Base-by-base conservation (phyloP, 2,329 filamentous ascomycete species). In the Ophiostoma ulmi region DNA sequence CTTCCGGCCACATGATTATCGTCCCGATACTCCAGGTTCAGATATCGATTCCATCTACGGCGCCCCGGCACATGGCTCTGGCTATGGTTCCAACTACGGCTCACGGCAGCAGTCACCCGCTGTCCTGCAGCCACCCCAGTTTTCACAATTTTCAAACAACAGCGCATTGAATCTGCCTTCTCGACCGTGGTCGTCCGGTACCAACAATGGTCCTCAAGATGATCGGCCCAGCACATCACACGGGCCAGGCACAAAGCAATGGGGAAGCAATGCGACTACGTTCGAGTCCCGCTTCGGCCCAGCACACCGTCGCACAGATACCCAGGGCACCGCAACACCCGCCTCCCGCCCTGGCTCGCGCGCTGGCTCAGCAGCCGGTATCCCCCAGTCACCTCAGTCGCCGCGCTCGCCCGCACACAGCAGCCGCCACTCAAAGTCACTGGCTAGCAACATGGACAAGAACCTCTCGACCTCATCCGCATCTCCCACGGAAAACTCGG, bases 131-230 rank as follows among this genome's bases (percentile, higher is more conserved):
- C 70, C 82, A 82, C 10, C 77, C 4, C 65, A 67, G 65, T 48
- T 67, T 20, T 67, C 65, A 26, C 65, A 65, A 3, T 52, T 65
- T 22, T 35, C 38, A 75, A 70, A 69, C 10, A 78, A 79, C 7
- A 86, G 84, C 76, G 80, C 84, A 80, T 77, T 82, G 67, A 81
- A 86, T 69, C 77, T 85, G 2, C 74, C 77, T 7, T 68, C 71
- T 1, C 68, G 64, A n/a, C 72, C 73, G 1, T 73, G 72, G 73
- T 71, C 72, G 1, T 41, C 63, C 3, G 11, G 63, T 10, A 65
- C 36, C 6, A 22, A 13, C 36, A 44, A 68, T 26, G 66, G 48
- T 20, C 67, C n/a, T 36, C 41, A 14, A 76, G 76, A 31, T 79
- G 35, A 39, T 17, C 72, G 72, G 36, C 73, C 74, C 4, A 70